Conservation (phyloP, 768 basidiomycete genomes). For the Mycena venus region DNA sequence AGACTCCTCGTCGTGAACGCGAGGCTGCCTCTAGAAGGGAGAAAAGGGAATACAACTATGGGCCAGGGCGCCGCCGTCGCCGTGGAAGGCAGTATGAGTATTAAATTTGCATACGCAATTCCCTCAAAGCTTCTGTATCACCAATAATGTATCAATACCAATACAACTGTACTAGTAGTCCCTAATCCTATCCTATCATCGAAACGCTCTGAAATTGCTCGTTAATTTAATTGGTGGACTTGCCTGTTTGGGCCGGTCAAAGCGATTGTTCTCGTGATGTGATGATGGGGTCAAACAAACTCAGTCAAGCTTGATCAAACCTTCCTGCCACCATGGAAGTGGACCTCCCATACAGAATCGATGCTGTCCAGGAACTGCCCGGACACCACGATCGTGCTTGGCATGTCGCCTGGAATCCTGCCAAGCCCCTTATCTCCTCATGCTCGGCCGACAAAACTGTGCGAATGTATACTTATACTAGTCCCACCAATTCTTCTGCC, state of each 20-base stretch:
- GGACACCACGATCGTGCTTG: slow-evolving; percentile 91
- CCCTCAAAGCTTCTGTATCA: not conserved
- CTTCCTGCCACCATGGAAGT: slow-evolving; percentile 4
- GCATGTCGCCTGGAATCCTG: slow-evolving; percentile 91
- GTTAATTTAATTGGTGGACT: no score
- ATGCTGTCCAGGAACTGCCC: slow-evolving; percentile 51
- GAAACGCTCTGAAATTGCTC: no score
- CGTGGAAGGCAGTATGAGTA: slow-evolving; percentile 2
- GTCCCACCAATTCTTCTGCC: slow-evolving; percentile 40
- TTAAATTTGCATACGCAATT: not conserved
- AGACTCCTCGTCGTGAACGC: slow-evolving; percentile 50
- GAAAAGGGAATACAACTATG: not conserved
- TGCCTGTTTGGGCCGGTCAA: not conserved
- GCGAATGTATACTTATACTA: slow-evolving; percentile 80
- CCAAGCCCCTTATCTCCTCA: slow-evolving; percentile 85
- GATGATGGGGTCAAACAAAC: not conserved
- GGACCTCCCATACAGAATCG: slow-evolving; percentile 46
- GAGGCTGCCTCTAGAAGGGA: not conserved
- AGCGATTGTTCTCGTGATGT: not conserved
- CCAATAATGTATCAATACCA: not conserved
- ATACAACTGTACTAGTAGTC: no score
- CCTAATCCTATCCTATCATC: no score
- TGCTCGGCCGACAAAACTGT: slow-evolving; percentile 97
- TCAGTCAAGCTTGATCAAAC: not conserved
- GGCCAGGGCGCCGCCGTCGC: not conserved